Base-by-base conservation (phyloP, 306 rosid genomes). In the Trichosanthes truncata region DNA sequence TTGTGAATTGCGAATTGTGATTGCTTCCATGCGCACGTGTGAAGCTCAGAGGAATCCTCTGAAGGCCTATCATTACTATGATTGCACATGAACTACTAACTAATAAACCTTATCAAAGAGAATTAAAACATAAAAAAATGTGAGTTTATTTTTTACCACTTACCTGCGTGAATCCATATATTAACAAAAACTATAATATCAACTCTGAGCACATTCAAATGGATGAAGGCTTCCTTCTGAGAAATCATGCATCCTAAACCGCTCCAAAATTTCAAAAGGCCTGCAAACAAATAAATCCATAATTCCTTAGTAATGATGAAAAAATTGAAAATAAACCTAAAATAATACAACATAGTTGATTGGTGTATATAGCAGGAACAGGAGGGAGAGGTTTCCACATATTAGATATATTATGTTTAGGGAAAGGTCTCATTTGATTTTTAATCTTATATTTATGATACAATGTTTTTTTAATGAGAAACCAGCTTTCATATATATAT, bases 181-280 rank as follows among this genome's bases (percentile, higher is more conserved):
- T 78, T 6, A 56, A 77, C 80, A 57, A 56, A 36, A 74, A 40
- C 53, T n/a, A 36, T 12, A 15, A 35, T 36, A 77, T 89, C 88
- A 96, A 89, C 93, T 91, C 86, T 96, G 99, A 40, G 98, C 90
- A 77, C 99, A 96, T 87, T 93, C 98, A 84, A 95, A 95, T 31
- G 99, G 99, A 81, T 91, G 98, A 88, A 93, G 74, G 41, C 89
- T 81, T 79, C 99, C 99, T 88, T 96, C 99, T n/a, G 90, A 84
- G 78, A 91, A 90, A 59, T 93, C 99, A 1, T 88, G 96, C 93
- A 88, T 93, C 71, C 97, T 88, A 86, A 93, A 85, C 29, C 92
- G 93, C 85, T 96, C 97, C 71, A 93, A 83, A 79, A 95, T 84
- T 80, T 90, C 97, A 60, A 91, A 89, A 45, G 92, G 97, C 89